Percentiles rank a stretch among this genome's conserved stretches.
Evolutionary conservation across 352 stramenopile genomes (phyloP).

Genomic region (Globisporangium solare): DNA sequence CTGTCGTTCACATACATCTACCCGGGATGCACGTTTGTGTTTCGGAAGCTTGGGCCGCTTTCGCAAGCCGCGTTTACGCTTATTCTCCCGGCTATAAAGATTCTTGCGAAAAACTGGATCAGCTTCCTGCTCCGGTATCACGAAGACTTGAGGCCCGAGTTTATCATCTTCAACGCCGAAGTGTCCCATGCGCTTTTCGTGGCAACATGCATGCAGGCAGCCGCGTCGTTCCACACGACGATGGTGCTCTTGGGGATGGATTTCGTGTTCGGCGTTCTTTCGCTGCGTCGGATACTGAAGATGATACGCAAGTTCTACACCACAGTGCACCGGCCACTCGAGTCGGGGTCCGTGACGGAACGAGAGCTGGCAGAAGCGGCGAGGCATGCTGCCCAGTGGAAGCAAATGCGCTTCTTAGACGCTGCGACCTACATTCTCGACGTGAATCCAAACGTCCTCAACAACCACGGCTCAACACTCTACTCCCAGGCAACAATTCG

Average conservation of each 20-base stretch:
- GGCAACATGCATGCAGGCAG: conserved; percentile 28
- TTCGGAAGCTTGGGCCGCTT: conserved; percentile 11
- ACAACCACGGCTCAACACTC: neutral
- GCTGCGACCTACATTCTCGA: neutral
- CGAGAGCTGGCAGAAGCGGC: neutral
- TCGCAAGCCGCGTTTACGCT: conserved; percentile 18
- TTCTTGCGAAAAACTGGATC: conserved; percentile 7
- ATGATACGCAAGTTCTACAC: neutral
- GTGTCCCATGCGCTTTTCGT: conserved; percentile 48
- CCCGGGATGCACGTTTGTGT: conserved; percentile 25
- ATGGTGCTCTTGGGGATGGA: conserved; percentile 29
- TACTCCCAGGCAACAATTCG: neutral
- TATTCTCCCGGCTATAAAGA: conserved; percentile 27
- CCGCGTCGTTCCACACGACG: conserved; percentile 19
- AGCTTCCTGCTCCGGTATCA: neutral
- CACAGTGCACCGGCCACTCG: neutral
- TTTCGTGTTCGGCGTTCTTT: conserved; percentile 4
- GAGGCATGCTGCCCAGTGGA: neutral
- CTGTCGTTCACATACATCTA: conserved; percentile 19
- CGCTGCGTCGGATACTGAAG: conserved; percentile 1
- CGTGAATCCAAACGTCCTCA: neutral
- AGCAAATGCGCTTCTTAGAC: neutral
- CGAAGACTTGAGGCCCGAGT: conserved; percentile 32
- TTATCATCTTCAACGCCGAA: conserved; percentile 50
- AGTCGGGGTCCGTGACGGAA: neutral